Percentiles rank a stretch among this genome's conserved stretches.
phyloP scores from a whole-genome alignment of 2,329 filamentous ascomycete genomes.

The Alternaria incomplexa region DNA sequence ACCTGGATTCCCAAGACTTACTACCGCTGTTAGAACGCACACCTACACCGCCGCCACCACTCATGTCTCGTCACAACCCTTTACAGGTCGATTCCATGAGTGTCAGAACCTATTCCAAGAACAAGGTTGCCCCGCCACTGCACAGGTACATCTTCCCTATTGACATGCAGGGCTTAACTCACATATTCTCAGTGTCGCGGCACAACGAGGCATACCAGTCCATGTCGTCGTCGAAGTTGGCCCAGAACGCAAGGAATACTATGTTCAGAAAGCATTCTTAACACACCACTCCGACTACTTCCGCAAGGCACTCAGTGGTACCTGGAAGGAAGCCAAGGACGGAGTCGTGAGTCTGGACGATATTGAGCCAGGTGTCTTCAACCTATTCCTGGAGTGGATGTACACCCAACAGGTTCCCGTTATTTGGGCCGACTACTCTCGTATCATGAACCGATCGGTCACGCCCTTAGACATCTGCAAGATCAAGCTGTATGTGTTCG shows the following conservation, averaged over 20 bases:
- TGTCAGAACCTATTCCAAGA: too few relatives aligned
- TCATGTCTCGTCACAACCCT: too few relatives aligned
- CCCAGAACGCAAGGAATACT: conserved; percentile 3
- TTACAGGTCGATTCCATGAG: too few relatives aligned
- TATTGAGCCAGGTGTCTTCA: conserved; percentile 4
- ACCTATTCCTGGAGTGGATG: conserved; percentile 15
- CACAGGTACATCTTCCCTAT: too few relatives aligned
- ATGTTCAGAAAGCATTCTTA: conserved; percentile 17
- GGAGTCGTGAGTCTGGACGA: conserved; percentile 1
- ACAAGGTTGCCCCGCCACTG: too few relatives aligned
- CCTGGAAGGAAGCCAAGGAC: conserved; percentile 15
- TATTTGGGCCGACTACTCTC: background rate
- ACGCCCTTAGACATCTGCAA: background rate
- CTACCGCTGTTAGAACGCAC: too few relatives aligned
- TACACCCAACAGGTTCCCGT: conserved; percentile 8
- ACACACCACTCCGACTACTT: conserved; percentile 20
- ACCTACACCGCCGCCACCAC: too few relatives aligned
- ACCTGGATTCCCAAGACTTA: too few relatives aligned
- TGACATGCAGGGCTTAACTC: too few relatives aligned
- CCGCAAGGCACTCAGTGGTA: conserved; percentile 12
- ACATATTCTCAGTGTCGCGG: too few relatives aligned
- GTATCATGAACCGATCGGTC: background rate
- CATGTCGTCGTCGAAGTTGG: conserved; percentile 9
- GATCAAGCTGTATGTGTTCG: conserved; percentile 10
- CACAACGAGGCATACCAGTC: too few relatives aligned